Conservation (phyloP, 176 grass and related monocot genomes). For the Triticum dicoccoides region DNA sequence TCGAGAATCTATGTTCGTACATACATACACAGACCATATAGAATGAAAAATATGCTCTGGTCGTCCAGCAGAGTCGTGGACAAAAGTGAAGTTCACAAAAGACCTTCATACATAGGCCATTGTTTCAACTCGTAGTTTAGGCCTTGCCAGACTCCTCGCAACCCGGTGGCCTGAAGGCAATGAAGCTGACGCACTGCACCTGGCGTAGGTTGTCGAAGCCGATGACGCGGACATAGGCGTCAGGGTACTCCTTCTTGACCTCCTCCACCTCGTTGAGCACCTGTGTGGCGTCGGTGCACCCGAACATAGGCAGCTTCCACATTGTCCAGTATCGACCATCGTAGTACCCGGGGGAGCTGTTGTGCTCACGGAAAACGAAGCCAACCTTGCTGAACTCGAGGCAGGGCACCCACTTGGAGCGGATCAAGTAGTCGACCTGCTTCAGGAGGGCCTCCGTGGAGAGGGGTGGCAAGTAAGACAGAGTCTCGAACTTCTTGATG, state of each 20-base stretch:
- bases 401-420: background rate
- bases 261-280: background rate
- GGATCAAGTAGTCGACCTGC: background rate
- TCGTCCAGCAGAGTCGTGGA: background rate
- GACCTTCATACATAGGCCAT: background rate
- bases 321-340: background rate
- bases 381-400: background rate
- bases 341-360: background rate
- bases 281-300: background rate
- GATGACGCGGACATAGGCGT: background rate
- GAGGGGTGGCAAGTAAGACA: background rate
- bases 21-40: background rate
- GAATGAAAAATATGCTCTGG: no score
- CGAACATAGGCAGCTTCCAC: conserved; percentile 1
- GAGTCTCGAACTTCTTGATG: background rate
- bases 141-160: background rate
- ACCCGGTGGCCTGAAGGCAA: background rate
- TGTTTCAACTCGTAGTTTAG: background rate
- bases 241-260: background rate
- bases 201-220: background rate
- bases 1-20: background rate
- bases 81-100: background rate
- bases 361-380: background rate
- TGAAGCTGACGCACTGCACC: background rate
- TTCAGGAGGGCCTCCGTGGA: background rate